Percentiles rank a stretch among this genome's conserved stretches.
Conservation (phyloP, 2,329 filamentous ascomycete species). For the Lasiodiplodia hormozganensis region DNA sequence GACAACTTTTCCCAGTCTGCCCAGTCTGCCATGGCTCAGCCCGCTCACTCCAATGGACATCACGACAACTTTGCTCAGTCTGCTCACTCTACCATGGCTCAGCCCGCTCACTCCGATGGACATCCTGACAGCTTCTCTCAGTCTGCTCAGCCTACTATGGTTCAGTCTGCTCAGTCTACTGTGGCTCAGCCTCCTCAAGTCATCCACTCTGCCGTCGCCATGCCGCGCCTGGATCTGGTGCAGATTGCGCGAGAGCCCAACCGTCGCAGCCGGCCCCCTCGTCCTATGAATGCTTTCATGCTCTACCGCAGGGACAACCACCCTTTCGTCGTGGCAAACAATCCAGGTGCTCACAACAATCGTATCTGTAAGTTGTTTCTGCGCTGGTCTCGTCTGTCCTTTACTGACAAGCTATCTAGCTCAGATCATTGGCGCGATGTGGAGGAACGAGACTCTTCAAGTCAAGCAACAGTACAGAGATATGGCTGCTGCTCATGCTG, state of each 20-base stretch:
- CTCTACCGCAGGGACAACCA: constrained; percentile 7
- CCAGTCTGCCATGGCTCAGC: too few relatives aligned
- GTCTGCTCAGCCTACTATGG: not conserved
- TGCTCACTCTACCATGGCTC: not conserved
- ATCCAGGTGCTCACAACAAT: constrained; percentile 20
- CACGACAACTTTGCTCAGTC: too few relatives aligned
- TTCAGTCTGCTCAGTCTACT: not conserved
- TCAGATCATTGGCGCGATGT: constrained; percentile 23
- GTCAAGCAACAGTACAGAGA: not conserved
- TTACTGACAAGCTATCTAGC: constrained; percentile 2
- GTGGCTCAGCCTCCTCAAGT: not conserved
- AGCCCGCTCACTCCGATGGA: too few relatives aligned
- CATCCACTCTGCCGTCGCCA: not conserved
- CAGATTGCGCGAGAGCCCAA: not conserved
- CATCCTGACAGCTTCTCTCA: too few relatives aligned
- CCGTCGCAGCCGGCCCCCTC: not conserved
- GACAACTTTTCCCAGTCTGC: too few relatives aligned
- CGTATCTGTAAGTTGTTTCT: not conserved
- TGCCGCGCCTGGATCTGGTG: not conserved
- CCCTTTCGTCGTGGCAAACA: not conserved
- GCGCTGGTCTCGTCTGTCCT: not conserved
- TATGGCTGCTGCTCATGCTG: too few relatives aligned
- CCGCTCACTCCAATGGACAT: too few relatives aligned
- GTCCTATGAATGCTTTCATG: constrained; percentile 19
- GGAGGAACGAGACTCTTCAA: not conserved